A percentile compares a stretch with the other conserved stretches of the same genome.
These are phyloP conservation scores for Sutorius eximius DNA, from an alignment of 1,284 basidiomycete genomes.

Conservation along the genomic window DNA sequence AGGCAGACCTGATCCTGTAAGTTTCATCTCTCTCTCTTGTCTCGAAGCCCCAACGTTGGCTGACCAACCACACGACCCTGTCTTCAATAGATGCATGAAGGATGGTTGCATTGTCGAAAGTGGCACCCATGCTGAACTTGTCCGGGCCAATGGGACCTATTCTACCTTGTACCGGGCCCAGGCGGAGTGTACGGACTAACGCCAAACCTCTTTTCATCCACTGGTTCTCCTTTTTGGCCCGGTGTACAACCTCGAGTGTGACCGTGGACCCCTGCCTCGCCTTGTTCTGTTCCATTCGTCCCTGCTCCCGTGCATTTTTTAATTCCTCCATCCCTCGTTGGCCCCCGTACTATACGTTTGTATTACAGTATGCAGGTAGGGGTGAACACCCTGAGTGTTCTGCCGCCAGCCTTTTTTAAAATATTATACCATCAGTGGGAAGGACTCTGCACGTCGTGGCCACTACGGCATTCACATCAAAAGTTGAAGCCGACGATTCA, in stretches of 20 bases:
- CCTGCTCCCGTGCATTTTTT: no score
- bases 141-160: conserved; percentile 48
- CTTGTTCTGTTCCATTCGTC: no score
- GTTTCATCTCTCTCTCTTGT: not conserved
- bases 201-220: no score
- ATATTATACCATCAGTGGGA: no score
- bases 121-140: conserved; percentile 54
- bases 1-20: conserved; percentile 63
- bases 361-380: no score
- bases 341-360: no score
- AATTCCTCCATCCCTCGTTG: no score
- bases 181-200: conserved; percentile 21
- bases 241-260: not conserved
- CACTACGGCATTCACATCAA: no score
- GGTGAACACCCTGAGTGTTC: no score
- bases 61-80: not conserved
- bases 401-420: no score
- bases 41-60: not conserved
- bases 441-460: no score
- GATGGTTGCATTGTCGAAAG: conserved; percentile 52
- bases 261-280: not conserved
- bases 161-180: conserved; percentile 55
- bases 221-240: not conserved
- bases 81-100: conserved; percentile 54
- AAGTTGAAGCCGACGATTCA: no score